These are phyloP conservation scores for Colletotrichum sidae DNA, from an alignment of 2,329 filamentous ascomycete genomes.

Conservation along the genomic window DNA sequence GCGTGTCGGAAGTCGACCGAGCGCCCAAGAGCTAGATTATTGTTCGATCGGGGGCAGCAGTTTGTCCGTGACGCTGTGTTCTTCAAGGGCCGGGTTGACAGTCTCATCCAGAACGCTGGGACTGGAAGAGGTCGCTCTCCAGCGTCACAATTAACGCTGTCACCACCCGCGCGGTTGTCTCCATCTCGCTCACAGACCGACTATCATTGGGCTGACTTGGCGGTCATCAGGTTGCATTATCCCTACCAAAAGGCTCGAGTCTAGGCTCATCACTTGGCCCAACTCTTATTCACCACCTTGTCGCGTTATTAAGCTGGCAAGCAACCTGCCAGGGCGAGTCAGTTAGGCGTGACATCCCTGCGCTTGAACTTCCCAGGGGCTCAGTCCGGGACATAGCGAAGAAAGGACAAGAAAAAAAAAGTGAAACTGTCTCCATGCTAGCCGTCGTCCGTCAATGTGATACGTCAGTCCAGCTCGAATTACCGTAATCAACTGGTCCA, in stretches of 20 bases:
- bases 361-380: background rate
- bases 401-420: conserved; percentile 3
- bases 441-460: conserved; percentile 17
- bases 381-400: background rate
- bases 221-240: no score
- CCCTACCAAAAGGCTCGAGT: no score
- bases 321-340: conserved; percentile 20
- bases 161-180: conserved; percentile 32
- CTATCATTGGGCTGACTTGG: background rate
- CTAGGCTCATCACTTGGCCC: conserved; percentile 23
- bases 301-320: conserved; percentile 18
- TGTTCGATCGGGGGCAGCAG: conserved; percentile 10
- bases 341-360: conserved; percentile 26
- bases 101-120: conserved; percentile 27
- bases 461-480: conserved; percentile 23
- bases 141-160: conserved; percentile 11
- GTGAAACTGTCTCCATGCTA: conserved; percentile 17
- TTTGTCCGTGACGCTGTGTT: conserved; percentile 15
- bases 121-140: conserved; percentile 10
- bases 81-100: conserved; percentile 15
- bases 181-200: background rate
- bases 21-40: background rate
- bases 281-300: conserved; percentile 8
- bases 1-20: conserved; percentile 32
- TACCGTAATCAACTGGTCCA: conserved; percentile 17